Evolutionary conservation across 2,329 filamentous ascomycete genomes (phyloP), one percentile per base, ranked within the genome.

Genomic region (Alternaria alternata): DNA sequence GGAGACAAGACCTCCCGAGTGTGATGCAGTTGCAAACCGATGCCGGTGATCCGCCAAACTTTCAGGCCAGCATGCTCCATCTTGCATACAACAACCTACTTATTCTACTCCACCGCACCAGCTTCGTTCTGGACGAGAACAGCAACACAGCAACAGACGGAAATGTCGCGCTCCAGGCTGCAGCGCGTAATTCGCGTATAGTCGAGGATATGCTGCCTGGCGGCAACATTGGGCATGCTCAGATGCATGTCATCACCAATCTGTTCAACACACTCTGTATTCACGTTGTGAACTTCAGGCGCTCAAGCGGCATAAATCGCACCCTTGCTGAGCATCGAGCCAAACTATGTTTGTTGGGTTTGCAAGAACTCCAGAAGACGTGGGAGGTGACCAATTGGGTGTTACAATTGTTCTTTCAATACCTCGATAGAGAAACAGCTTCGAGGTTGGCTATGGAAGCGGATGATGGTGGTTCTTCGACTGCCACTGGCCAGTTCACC

Each of bases 311-410:
- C 5, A 80, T 79, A 3, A 76, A 79, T 2, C 71, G 78, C 6
- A 80, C 80, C n/a, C 71, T 84, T 1, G 81, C 82, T 14, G 82
- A 84, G 58, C 80, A 83, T 54, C 76, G 83, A 26, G 81, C 82
- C 0, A 80, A 83, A n/a, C 60, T 84, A 0, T 84, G 82, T 57
- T 68, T 84, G 0, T 64, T 85, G 18, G 81, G 82, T 0, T 64
- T 84, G 0, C 78, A 82, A 51, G 83, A 85, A 59, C 65, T 84
- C 8, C 83, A 84, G 57, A 81, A 80, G 53, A 81, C 80, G 0
- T 85, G 82, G 83, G 81, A 83, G 49, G 68, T 84, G 8, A 81
- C 81, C 14, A 84, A 84, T 54, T 82, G 81, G 80, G 79, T 84
- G 0, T 65, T 84, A 3, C 77, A 84, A 60, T 69, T 84, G 0